Evolutionary conservation across 495 filamentous ascomycete genomes (phyloP), one percentile per base, ranked within the genome.

Genomic region (Neurospora sp.): DNA sequence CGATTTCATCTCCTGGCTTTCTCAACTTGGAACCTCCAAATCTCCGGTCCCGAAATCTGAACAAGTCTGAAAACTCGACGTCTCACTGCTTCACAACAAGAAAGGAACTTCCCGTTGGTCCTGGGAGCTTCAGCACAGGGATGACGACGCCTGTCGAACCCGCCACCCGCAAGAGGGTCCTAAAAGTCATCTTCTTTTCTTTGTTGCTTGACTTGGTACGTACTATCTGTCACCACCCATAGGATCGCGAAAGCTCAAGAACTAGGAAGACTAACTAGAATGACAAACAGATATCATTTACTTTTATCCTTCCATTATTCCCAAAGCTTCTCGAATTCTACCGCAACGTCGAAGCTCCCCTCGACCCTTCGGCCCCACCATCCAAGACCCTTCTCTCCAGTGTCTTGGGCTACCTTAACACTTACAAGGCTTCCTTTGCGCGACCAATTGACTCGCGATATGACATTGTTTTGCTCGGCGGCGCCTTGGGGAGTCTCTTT

Each of bases 261-360:
- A 37, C 35, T 35, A 59, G 16, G 40, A 48, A 76, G 72, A 79
- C 80, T 61, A 68, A 69, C 72, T 59, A 39, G 40, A 22, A 40
- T 7, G 48, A 7, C 41, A 38, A 16, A 10, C 69, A 86, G 85
- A 83, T 86, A 35, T 85, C 84, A 31, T 86, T 86, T 80, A 98
- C 96, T n/a, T 96, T 98, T 82, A 98, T 98, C 83, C 91, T 99
- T 6, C 96, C 96, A 1, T 89, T 99, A 59, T 99, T 97, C 80
- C 96, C 96, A 5, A 93, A 92, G 22, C 90, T 99, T 20, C 89
- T 99, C 80, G 89, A 94, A 78, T 98, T 98, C 87, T 99, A 99
- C 85, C 92, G 93, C 80, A 88, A 90, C 69, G 82, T 81, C 76
- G 91, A 93, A 76, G 84, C 84, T 37, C 80, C 87, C 16, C 78